Evolutionary conservation across 805 yeast genomes (phyloP).

Genomic region (Candida silvicultrix): DNA sequence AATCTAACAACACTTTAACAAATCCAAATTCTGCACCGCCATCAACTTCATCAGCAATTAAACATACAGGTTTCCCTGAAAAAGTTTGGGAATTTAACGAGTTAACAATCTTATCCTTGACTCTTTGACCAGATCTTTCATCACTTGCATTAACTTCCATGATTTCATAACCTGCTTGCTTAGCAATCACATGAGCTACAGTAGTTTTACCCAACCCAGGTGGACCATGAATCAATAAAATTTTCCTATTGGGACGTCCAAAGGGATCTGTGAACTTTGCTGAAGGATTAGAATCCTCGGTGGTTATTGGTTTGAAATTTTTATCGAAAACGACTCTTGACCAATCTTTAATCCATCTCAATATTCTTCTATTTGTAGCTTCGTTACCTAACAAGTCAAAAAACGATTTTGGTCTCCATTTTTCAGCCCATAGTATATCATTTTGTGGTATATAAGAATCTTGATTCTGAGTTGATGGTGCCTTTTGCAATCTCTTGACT

Average conservation of each 20-base stretch:
- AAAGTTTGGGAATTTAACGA: conserved; percentile 63
- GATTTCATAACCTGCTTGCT: conserved; percentile 72
- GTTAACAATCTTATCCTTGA: conserved; percentile 49
- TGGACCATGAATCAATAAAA: conserved; percentile 81
- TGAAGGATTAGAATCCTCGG: conserved; percentile 5
- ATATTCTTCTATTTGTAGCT: conserved; percentile 47
- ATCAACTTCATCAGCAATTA: conserved; percentile 88
- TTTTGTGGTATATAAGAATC: conserved; percentile 2
- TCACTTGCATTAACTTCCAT: conserved; percentile 86
- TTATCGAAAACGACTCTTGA: conserved; percentile 48
- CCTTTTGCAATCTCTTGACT: conserved; percentile 13
- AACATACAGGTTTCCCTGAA: conserved; percentile 69
- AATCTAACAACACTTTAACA: conserved; percentile 48
- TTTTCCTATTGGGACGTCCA: conserved; percentile 52
- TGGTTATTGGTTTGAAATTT: conserved; percentile 25
- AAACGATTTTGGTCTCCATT: conserved; percentile 60
- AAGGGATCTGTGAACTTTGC: conserved; percentile 35
- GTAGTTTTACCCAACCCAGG: conserved; percentile 94
- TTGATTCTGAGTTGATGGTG: not conserved
- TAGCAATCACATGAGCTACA: conserved; percentile 78
- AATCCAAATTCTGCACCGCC: conserved; percentile 66
- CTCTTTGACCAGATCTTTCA: conserved; percentile 56
- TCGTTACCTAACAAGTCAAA: conserved; percentile 69
- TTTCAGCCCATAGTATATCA: conserved; percentile 46
- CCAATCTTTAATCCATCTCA: conserved; percentile 68